Evolutionary conservation across 805 yeast genomes (phyloP), one percentile per base, ranked within the genome.

Genomic region (Yamadazyma philogaea): DNA sequence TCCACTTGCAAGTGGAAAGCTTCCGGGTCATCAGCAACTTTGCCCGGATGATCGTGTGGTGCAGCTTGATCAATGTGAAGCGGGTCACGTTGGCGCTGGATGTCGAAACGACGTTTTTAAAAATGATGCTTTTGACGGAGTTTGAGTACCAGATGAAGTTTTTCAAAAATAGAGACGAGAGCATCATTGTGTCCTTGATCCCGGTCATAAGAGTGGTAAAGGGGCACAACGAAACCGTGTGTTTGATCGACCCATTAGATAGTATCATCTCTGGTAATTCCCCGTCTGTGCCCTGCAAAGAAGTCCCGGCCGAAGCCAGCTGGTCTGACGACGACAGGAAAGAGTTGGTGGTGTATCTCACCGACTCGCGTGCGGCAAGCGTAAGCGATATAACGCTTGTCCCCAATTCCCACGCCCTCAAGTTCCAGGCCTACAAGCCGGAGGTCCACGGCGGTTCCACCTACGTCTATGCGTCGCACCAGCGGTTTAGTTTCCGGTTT

Each of bases 1-100:
- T 70, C 1, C 74, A 68, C 44, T 53, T 64, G 34, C 72, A 74
- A 1, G 60, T 69, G 3, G 79, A 74, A 47, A 63, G 60, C 20
- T 59, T 72, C 14, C 53, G 72, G 40, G 46, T 73, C 14, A 46
- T 66, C 17, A 56, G 63, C 5, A 71, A 68, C 43, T 50, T 68
- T 6, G 60, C 73, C 16, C 49, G 52, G 30, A 55, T 61, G 39
- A 49, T 64, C 4, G 44, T 55, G 10, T 65, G 68, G 70, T 48
- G 55, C 33, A 43, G 60, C 12, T 44, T 62, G 18, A 31, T 61
- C 6, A 30, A 51, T 15, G 42, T 60, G 6, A 40, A 39, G 2
- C 27, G 8, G 4, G 37, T 41, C 17, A 34, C 37, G 3, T 35
- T 41, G 28, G 44, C 31, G 7, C 44, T 41, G 44, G 28, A 31